Percentiles rank a stretch among this genome's conserved stretches.
phyloP scores from a whole-genome alignment of 208 protist species.

The Trypanosoma melophagium region DNA sequence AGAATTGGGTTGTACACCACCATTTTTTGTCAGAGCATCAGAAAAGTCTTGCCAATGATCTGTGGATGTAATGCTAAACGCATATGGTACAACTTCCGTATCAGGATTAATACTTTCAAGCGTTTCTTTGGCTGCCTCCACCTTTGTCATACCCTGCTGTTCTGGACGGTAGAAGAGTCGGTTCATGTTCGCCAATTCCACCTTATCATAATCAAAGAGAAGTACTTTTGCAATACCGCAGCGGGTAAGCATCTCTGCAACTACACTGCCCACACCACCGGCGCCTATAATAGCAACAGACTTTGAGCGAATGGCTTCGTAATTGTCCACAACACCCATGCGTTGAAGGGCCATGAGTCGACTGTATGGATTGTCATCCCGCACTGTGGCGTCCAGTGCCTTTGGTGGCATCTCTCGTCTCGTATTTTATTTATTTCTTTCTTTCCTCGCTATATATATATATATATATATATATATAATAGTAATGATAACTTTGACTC shows the following conservation, averaged over 20 bases:
- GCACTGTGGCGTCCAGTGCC: constrained; percentile 84
- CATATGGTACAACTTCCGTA: constrained; percentile 88
- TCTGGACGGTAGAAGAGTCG: constrained; percentile 95
- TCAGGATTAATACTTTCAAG: constrained; percentile 96
- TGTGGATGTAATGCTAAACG: constrained; percentile 93
- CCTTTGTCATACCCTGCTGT: constrained; percentile 94
- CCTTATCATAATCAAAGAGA: constrained; percentile 98
- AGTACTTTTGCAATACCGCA: constrained; percentile 97
- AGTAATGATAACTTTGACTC: too few species aligned
- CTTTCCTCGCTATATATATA: too few species aligned
- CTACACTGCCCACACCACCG: constrained; percentile 95
- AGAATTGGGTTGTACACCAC: constrained; percentile 38
- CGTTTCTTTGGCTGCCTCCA: constrained; percentile 85
- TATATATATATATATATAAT: too few species aligned
- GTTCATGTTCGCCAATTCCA: constrained; percentile 99
- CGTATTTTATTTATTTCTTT: too few species aligned
- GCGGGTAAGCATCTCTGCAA: constrained; percentile 97
- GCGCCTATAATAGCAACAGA: constrained; percentile 93
- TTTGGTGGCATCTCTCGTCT: constrained; percentile 28
- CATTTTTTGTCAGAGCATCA: constrained; percentile 49
- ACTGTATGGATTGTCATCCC: constrained; percentile 94
- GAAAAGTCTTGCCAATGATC: constrained; percentile 91
- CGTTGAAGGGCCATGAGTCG: constrained; percentile 96
- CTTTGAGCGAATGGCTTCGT: constrained; percentile 92
- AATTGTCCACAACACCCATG: constrained; percentile 98